phyloP scores from a whole-genome alignment of 805 yeast genomes.

The Candida suzukii region DNA sequence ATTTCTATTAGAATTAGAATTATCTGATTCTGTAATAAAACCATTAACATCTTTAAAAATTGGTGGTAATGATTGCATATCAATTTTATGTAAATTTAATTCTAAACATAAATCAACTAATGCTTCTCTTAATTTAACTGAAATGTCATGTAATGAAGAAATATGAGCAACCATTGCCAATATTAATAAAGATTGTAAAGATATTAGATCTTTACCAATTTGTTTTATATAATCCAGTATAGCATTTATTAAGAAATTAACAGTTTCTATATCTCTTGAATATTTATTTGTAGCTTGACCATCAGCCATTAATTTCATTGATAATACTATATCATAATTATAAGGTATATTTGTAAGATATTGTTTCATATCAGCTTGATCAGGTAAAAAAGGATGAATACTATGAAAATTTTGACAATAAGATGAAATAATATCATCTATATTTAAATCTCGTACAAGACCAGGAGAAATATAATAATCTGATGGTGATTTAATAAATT shows the following conservation, averaged over 20 bases:
- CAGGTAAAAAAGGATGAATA: constrained; percentile 43
- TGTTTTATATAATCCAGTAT: constrained; percentile 23
- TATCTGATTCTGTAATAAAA: constrained; percentile 13
- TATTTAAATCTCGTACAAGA: constrained; percentile 18
- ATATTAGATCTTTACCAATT: constrained; percentile 33
- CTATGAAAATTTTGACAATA: constrained; percentile 33
- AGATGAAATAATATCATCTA: constrained; percentile 18
- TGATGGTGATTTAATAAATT: constrained; percentile 8
- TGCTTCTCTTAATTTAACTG: constrained; percentile 34
- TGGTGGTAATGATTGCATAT: constrained; percentile 20
- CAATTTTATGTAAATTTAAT: constrained; percentile 33
- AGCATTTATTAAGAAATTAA: constrained; percentile 29
- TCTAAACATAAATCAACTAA: constrained; percentile 31
- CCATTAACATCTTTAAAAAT: constrained; percentile 29
- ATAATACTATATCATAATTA: constrained; percentile 34
- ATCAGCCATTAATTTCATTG: constrained; percentile 43
- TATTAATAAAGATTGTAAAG: constrained; percentile 35
- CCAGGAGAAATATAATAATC: constrained; percentile 23
- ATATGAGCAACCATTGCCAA: constrained; percentile 40
- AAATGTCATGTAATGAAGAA: constrained; percentile 42
- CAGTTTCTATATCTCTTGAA: constrained; percentile 32
- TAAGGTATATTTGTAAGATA: constrained; percentile 28
- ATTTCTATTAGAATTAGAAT: not conserved
- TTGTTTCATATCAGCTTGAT: constrained; percentile 24
- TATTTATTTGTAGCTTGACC: constrained; percentile 34